A percentile compares a stretch with the other conserved stretches of the same genome.
These are phyloP conservation scores for Naganishia onofrii DNA, from an alignment of 768 basidiomycete species.

Conservation along the genomic window DNA sequence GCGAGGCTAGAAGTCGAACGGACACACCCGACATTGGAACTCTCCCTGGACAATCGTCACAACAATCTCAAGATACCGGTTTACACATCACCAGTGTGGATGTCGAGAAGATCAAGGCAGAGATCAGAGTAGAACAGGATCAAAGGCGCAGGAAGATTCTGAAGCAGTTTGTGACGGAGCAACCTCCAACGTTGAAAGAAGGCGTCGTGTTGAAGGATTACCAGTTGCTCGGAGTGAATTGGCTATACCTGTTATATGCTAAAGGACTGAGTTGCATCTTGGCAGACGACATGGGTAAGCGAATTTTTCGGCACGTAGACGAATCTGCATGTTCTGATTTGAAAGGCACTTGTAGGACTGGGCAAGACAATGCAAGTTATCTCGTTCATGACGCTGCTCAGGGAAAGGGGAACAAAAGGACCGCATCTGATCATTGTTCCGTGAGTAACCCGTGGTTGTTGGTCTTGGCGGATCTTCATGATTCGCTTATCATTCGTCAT, in stretches of 20 bases:
- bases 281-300: conserved; percentile 94
- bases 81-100: conserved; percentile 51
- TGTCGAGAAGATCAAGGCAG: conserved; percentile 44
- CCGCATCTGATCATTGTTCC: conserved; percentile 94
- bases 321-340: neutral
- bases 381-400: conserved; percentile 86
- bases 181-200: conserved; percentile 67
- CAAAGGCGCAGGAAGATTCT: conserved; percentile 49
- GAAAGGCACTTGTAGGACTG: conserved; percentile 63
- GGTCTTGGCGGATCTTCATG: neutral
- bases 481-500: conserved; percentile 24
- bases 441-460: conserved; percentile 58
- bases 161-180: conserved; percentile 65
- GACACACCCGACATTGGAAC: conserved; percentile 29
- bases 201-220: conserved; percentile 87
- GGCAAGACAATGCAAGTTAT: conserved; percentile 99
- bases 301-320: neutral
- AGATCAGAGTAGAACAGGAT: conserved; percentile 44
- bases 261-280: conserved; percentile 85
- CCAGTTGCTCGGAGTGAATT: conserved; percentile 94
- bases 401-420: conserved; percentile 71
- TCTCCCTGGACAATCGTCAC: neutral
- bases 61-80: conserved; percentile 34
- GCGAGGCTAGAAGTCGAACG: conserved; percentile 31
- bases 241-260: conserved; percentile 83